Evolutionary conservation across 2,329 filamentous ascomycete genomes (phyloP).

Genomic region (Aspergillus sp.): DNA sequence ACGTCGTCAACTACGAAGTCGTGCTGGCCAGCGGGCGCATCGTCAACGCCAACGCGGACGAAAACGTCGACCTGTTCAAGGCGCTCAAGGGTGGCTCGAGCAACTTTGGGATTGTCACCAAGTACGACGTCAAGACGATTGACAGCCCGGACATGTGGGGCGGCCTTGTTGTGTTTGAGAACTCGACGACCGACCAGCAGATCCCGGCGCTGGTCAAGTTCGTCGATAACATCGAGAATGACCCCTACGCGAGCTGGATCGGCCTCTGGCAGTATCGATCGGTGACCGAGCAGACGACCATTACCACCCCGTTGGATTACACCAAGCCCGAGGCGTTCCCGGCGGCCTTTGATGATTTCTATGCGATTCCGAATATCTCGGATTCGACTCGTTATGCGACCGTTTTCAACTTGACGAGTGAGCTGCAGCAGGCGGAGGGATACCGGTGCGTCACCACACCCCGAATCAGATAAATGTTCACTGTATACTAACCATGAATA

Average conservation of each 20-base stretch:
- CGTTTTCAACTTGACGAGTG: slow-evolving; percentile 24
- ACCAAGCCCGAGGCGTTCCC: slow-evolving; percentile 12
- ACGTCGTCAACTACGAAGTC: slow-evolving; percentile 55
- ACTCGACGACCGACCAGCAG: slow-evolving; percentile 24
- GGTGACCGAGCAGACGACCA: slow-evolving; percentile 22
- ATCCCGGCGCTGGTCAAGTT: slow-evolving; percentile 27
- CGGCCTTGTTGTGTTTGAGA: slow-evolving; percentile 19
- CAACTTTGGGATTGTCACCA: slow-evolving; percentile 55
- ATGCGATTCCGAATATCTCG: slow-evolving; percentile 11
- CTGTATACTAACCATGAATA: slow-evolving; percentile 10
- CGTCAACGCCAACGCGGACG: slow-evolving; percentile 48
- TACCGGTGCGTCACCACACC: slow-evolving; percentile 17
- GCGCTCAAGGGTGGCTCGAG: slow-evolving; percentile 62
- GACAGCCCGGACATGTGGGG: slow-evolving; percentile 28
- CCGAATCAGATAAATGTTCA: too few species aligned
- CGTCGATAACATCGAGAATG: slow-evolving; percentile 24
- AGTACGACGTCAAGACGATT: slow-evolving; percentile 29
- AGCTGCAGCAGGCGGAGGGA: slow-evolving; percentile 25
- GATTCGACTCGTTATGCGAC: slow-evolving; percentile 20
- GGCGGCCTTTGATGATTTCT: slow-evolving; percentile 8
- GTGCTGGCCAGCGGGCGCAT: slow-evolving; percentile 58
- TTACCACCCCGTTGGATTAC: slow-evolving; percentile 13
- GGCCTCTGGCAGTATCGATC: slow-evolving; percentile 42
- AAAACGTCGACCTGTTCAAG: slow-evolving; percentile 56
- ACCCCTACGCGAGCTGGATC: slow-evolving; percentile 39